Base-by-base conservation (phyloP, 192 early-diverging fungal species). In the Gamsiella multidivaricata region DNA sequence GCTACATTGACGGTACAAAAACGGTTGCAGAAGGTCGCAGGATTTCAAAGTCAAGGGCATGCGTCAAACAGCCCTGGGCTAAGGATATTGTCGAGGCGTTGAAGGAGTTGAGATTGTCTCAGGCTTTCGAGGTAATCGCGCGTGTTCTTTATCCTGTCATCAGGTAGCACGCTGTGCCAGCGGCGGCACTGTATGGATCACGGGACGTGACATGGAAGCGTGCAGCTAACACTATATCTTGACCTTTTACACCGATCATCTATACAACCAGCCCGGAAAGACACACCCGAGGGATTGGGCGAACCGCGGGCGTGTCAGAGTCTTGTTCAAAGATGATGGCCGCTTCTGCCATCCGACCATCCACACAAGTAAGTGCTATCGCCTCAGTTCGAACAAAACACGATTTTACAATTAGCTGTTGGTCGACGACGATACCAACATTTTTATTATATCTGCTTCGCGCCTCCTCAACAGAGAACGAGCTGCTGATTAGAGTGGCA, bases 261-360 rank as follows among this genome's bases (percentile, higher is more conserved):
- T 34, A 1, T 32, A 26, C 1, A 18, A 26, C 4, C 53, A 74
- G 64, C 73, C 73, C 50, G 73, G 73, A 65, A 93, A 93, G 70
- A 85, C 82, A 26, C 90, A 93, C 61, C 91, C 91, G 28, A 62
- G 85, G 11, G 91, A 93, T 52, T 91, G 88, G 80, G 88, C 88
- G 18, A 90, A 88, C 42, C 87, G 87, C 23, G 91, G 91, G 11
- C 84, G 91, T 11, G 89, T 90, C 28, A 86, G 88, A 5, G 90
- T 91, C 1, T 78, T 88, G 61, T 55, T 93, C 55, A 86, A 86
- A 72, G 78, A 85, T 14, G 58, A 70, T 5, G 85, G 83, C 0
- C 64, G 80, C 39, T 82, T 79, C 29, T 69, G 84, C 26, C 80
- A 82, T 18, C 52, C 59, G 2, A 80, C 82, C 15, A 85, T 91